phyloP scores from a whole-genome alignment of 2,329 filamentous ascomycete genomes.

The Lasiodiplodia gonubiensis region DNA sequence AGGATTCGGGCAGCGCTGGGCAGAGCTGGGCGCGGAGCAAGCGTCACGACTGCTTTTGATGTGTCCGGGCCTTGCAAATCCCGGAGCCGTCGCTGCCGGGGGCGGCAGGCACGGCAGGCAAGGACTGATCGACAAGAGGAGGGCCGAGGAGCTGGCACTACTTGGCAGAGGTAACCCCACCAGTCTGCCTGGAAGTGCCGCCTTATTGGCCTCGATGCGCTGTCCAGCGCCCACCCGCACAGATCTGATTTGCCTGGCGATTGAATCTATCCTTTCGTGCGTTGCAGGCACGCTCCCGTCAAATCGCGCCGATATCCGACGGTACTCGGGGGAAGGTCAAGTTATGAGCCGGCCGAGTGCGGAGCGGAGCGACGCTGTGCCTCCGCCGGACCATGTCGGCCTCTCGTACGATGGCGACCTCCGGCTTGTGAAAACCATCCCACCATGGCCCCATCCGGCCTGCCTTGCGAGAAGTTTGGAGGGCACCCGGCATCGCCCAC shows the following conservation, averaged over 20 bases:
- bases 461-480: neutral
- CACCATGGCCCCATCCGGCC: constrained; percentile 12
- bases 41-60: constrained; percentile 26
- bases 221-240: constrained; percentile 1
- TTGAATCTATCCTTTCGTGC: neutral
- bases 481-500: neutral
- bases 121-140: constrained; percentile 19
- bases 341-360: constrained; percentile 14
- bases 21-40: constrained; percentile 4
- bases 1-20: constrained; percentile 16
- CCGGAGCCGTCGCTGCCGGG: constrained; percentile 16
- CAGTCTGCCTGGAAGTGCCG: neutral
- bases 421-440: neutral
- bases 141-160: constrained; percentile 21
- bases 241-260: neutral
- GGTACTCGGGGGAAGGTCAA: neutral
- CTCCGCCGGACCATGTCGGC: constrained; percentile 13
- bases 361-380: constrained; percentile 20
- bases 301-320: constrained; percentile 11
- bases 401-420: constrained; percentile 3
- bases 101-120: constrained; percentile 16
- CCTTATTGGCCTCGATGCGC: constrained; percentile 13
- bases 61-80: neutral
- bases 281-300: neutral
- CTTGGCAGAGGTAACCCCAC: constrained; percentile 18